Base-by-base conservation (phyloP, 257 asterid genomes). In the Linaria vulgaris region DNA sequence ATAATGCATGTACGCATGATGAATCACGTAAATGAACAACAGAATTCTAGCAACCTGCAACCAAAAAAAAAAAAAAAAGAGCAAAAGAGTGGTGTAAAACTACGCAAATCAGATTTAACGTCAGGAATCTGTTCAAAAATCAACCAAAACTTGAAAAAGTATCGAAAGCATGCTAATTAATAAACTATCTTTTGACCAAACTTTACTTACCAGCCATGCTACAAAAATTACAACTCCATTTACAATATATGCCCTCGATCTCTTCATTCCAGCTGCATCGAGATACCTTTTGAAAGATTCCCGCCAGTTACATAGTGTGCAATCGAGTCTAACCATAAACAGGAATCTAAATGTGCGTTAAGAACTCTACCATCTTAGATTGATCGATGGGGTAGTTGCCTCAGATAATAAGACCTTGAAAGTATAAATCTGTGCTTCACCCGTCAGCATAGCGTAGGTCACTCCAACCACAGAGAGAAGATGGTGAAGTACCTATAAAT, bases 341-440 rank as follows among this genome's bases (percentile, higher is more conserved):
- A 34, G 16, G n/a, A 15, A 62, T 57, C 8, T 12, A 25, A 30
- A 41, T 1, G 11, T 4, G 51, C 46, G 13, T 17, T 58, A 6
- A 19, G 9, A 20, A 21, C 12, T 55, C 31, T 80, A 88, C 98
- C 98, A 91, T 91, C 98, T 86, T 68, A 91, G 69, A 73, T 91
- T 91, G 83, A 91, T 70, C 19, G 72, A 56, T 43, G 95, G 98
- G 25, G 98, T 91, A 1, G 98, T 91, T 65, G 92, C 82, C 88
- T 91, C 98, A 5, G 96, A 91, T 25, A 80, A 58, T 69, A 88
- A 67, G 62, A 91, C 82, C 88, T 79, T 72, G 75, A 54, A 91
- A 9, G 85, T 67, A 68, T 88, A 91, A 52, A 85, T 30, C 68
- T 91, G 98, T n/a, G 83, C 98, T 76, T 88, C 91, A 15, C 98